These are phyloP conservation scores for Colletotrichum siamense DNA, from an alignment of 2,329 filamentous ascomycete species.

Conservation along the genomic window DNA sequence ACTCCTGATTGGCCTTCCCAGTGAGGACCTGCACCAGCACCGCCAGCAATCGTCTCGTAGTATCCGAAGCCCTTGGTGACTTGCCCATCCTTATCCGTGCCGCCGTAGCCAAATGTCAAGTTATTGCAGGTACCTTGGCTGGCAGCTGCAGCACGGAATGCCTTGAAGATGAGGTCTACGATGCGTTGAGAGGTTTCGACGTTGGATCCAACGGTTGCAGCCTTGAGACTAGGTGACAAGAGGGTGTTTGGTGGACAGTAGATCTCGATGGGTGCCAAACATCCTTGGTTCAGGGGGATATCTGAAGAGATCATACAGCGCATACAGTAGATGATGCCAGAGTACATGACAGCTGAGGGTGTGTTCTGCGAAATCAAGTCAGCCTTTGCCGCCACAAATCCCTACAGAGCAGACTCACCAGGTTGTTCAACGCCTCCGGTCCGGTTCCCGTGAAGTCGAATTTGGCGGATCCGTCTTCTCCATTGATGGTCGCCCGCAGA, in stretches of 20 bases:
- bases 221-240: constrained; percentile 56
- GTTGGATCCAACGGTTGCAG: constrained; percentile 83
- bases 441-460: constrained; percentile 59
- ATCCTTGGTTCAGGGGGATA: constrained; percentile 87
- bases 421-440: constrained; percentile 46
- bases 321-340: constrained; percentile 44
- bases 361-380: not conserved
- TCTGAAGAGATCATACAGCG: constrained; percentile 80
- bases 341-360: constrained; percentile 29
- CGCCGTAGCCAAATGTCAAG: constrained; percentile 63
- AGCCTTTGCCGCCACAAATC: not conserved
- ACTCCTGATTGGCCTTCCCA: constrained; percentile 36
- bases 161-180: constrained; percentile 83
- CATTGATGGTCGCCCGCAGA: constrained; percentile 52
- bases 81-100: not conserved
- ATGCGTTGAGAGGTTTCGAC: constrained; percentile 81
- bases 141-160: constrained; percentile 80
- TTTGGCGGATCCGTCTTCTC: constrained; percentile 70
- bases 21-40: constrained; percentile 32
- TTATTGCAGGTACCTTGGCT: constrained; percentile 47
- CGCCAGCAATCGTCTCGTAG: constrained; percentile 40
- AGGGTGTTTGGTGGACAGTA: constrained; percentile 64
- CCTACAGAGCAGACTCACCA: not conserved
- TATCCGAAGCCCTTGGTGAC: constrained; percentile 51
- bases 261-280: constrained; percentile 77